Evolutionary conservation across 805 yeast genomes (phyloP).

Genomic region (Candida ovalis): DNA sequence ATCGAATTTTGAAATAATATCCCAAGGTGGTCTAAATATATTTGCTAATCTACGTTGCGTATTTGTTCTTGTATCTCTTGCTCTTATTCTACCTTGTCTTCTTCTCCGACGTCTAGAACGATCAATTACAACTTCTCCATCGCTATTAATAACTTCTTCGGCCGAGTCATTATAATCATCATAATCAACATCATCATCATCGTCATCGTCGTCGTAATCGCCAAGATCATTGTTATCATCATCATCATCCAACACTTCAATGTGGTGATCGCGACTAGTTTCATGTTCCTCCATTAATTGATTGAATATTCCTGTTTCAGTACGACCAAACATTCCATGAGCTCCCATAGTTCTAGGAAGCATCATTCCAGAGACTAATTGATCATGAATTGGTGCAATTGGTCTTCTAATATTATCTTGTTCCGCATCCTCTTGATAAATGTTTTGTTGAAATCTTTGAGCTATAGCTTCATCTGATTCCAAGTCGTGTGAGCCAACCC

Average conservation of each 20-base stretch:
- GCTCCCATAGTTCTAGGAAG: slow-evolving; percentile 18
- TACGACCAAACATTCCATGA: slow-evolving; percentile 45
- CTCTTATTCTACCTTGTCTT: slow-evolving; percentile 29
- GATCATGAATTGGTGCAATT: slow-evolving; percentile 73
- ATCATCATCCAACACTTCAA: slow-evolving; percentile 30
- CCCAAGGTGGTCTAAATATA: slow-evolving; percentile 92
- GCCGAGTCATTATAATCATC: not conserved
- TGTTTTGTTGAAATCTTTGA: slow-evolving; percentile 58
- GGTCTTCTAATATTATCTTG: slow-evolving; percentile 67
- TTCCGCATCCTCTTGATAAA: slow-evolving; percentile 43
- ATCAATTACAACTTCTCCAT: slow-evolving; percentile 36
- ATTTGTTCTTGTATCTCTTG: slow-evolving; percentile 28
- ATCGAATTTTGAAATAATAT: slow-evolving; percentile 63
- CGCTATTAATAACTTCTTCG: slow-evolving; percentile 32
- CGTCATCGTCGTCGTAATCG: slow-evolving; percentile 36
- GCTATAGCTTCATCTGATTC: slow-evolving; percentile 50
- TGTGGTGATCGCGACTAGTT: slow-evolving; percentile 34
- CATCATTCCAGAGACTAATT: slow-evolving; percentile 32
- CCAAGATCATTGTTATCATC: slow-evolving; percentile 36
- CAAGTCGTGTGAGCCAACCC: not conserved
- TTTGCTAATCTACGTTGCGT: slow-evolving; percentile 70
- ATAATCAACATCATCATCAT: slow-evolving; percentile 29
- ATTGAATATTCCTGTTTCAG: slow-evolving; percentile 54
- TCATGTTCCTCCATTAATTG: slow-evolving; percentile 40
- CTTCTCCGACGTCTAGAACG: slow-evolving; percentile 22